phyloP scores from a whole-genome alignment of 2,329 filamentous ascomycete species.

The Alternaria metachromatica region DNA sequence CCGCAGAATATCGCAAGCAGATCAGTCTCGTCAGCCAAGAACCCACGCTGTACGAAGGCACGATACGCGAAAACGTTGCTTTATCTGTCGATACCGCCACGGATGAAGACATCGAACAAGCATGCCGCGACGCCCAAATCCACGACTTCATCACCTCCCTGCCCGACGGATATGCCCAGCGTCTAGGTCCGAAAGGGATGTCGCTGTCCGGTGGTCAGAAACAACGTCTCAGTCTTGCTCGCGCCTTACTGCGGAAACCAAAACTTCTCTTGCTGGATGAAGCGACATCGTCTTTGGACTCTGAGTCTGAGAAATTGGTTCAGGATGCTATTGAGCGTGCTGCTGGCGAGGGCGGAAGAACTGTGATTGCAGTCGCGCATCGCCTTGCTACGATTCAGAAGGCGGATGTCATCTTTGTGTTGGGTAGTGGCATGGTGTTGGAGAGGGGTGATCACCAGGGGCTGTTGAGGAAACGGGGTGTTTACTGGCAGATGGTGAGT shows the following conservation, averaged over 20 bases:
- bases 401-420: slow-evolving; percentile 47
- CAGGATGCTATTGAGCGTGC: slow-evolving; percentile 45
- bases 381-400: slow-evolving; percentile 48
- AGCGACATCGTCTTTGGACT: slow-evolving; percentile 43
- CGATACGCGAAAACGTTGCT: slow-evolving; percentile 49
- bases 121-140: slow-evolving; percentile 47
- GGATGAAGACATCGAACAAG: slow-evolving; percentile 38
- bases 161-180: slow-evolving; percentile 44
- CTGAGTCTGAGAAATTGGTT: slow-evolving; percentile 43
- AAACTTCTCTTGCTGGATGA: slow-evolving; percentile 46
- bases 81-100: slow-evolving; percentile 42
- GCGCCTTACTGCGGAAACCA: slow-evolving; percentile 42
- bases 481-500: slow-evolving; percentile 48
- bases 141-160: slow-evolving; percentile 48
- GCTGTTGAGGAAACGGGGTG: slow-evolving; percentile 36
- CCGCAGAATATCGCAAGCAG: slow-evolving; percentile 49
- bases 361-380: slow-evolving; percentile 47
- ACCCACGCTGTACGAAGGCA: slow-evolving; percentile 55
- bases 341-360: slow-evolving; percentile 32
- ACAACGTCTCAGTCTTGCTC: slow-evolving; percentile 43
- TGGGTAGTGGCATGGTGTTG: slow-evolving; percentile 43
- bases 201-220: slow-evolving; percentile 45
- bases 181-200: slow-evolving; percentile 47
- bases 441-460: slow-evolving; percentile 43
- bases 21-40: slow-evolving; percentile 57